These are phyloP conservation scores for Xylaria sp. DNA, from an alignment of 2,329 filamentous ascomycete genomes.

Conservation along the genomic window DNA sequence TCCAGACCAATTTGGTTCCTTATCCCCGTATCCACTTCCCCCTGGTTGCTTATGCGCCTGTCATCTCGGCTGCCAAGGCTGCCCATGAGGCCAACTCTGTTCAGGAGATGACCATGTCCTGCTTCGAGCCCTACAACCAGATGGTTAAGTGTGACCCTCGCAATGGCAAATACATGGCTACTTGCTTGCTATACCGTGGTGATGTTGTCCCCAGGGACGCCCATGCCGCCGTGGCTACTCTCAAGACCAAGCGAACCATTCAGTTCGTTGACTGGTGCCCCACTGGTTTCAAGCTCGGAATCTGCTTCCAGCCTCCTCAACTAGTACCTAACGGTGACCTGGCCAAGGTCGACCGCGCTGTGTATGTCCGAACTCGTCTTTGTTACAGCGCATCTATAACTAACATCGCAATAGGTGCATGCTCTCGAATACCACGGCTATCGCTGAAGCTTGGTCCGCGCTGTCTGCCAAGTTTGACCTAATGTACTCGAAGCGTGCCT, in stretches of 20 bases:
- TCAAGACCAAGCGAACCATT: conserved; percentile 99
- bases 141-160: conserved; percentile 99
- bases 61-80: conserved; percentile 94
- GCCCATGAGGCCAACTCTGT: conserved; percentile 98
- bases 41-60: conserved; percentile 93
- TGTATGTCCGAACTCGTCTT: conserved; percentile 75
- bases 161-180: conserved; percentile 99
- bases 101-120: conserved; percentile 97
- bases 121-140: conserved; percentile 99
- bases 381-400: not conserved
- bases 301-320: conserved; percentile 98
- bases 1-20: conserved; percentile 99
- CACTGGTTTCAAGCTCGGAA: conserved; percentile 99
- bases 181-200: conserved; percentile 96
- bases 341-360: conserved; percentile 96
- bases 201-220: conserved; percentile 98
- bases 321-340: conserved; percentile 96
- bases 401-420: conserved; percentile 74
- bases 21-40: conserved; percentile 99
- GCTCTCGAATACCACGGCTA: conserved; percentile 98
- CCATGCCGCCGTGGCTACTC: conserved; percentile 88
- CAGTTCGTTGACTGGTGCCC: conserved; percentile 99
- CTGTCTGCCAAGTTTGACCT: conserved; percentile 99
- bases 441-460: conserved; percentile 96
- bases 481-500: conserved; percentile 99